Evolutionary conservation across 2,329 filamentous ascomycete genomes (phyloP).

Genomic region (Cladosporium sp.): DNA sequence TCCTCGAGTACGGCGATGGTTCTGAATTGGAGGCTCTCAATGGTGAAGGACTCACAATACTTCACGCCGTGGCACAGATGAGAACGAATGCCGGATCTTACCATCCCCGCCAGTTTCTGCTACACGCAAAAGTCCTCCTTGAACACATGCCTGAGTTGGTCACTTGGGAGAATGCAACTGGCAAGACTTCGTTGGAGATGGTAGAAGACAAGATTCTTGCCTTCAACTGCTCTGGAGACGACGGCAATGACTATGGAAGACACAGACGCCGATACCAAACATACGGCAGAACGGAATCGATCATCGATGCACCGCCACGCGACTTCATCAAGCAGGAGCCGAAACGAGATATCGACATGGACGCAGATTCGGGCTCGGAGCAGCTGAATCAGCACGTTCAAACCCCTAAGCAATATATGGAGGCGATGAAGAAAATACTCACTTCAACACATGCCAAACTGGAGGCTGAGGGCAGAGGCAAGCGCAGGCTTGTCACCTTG

Average conservation of each 20-base stretch:
- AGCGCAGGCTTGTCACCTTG: constrained; percentile 57
- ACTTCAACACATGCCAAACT: constrained; percentile 31
- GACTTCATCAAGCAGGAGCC: constrained; percentile 1
- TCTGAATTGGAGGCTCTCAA: constrained; percentile 60
- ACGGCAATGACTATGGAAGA: neutral
- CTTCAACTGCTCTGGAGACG: constrained; percentile 27
- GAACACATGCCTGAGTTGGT: constrained; percentile 60
- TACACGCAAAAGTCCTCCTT: constrained; percentile 57
- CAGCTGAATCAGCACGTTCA: neutral
- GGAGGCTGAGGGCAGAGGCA: constrained; percentile 32
- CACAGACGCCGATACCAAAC: neutral
- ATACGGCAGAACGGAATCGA: constrained; percentile 8
- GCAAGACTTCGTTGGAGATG: constrained; percentile 70
- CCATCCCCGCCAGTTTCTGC: constrained; percentile 25
- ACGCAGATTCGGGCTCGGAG: neutral
- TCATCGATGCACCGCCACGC: constrained; percentile 16
- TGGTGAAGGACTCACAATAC: constrained; percentile 63
- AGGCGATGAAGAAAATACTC: constrained; percentile 42
- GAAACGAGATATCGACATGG: neutral
- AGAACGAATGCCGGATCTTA: constrained; percentile 35
- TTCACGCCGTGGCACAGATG: constrained; percentile 58
- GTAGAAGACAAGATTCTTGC: constrained; percentile 57
- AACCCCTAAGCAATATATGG: constrained; percentile 6
- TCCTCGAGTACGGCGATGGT: constrained; percentile 45
- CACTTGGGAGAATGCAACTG: constrained; percentile 72